Conservation (phyloP, 768 basidiomycete genomes). For the Tylopilus vinaceipallidus region DNA sequence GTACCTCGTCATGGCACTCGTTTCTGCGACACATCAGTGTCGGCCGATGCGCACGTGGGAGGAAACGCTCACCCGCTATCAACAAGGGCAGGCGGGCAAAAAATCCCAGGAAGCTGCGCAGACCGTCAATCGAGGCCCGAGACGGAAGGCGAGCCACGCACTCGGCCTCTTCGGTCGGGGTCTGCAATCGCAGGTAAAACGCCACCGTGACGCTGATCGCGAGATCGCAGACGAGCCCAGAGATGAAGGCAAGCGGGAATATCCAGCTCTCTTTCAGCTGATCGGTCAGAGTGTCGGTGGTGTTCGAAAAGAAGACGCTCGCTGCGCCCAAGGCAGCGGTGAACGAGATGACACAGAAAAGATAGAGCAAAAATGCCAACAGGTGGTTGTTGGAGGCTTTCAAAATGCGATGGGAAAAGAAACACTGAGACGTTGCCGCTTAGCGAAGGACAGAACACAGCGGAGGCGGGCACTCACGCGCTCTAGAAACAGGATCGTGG, state of each 20-base stretch:
- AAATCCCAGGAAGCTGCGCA: constrained; percentile 2
- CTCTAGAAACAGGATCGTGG: constrained; percentile 13
- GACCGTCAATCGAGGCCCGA: not conserved
- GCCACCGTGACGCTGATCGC: constrained; percentile 6
- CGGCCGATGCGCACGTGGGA: not conserved
- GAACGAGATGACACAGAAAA: constrained; percentile 19
- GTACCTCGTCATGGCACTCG: constrained; percentile 12
- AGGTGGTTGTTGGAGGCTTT: constrained; percentile 14
- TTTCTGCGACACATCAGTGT: constrained; percentile 17
- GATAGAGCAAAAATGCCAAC: constrained; percentile 11
- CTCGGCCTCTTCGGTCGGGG: not conserved
- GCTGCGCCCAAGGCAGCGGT: constrained; percentile 22
- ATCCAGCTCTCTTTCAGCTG: constrained; percentile 16
- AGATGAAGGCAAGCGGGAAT: constrained; percentile 18
- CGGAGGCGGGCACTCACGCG: constrained; percentile 10
- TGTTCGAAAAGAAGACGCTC: constrained; percentile 14
- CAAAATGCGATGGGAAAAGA: constrained; percentile 20
- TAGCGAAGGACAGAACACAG: not conserved
- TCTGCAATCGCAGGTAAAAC: constrained; percentile 10
- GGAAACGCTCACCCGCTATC: constrained; percentile 14
- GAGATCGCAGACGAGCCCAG: constrained; percentile 19
- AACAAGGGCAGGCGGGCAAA: constrained; percentile 1
- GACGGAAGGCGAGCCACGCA: not conserved
- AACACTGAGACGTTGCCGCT: constrained; percentile 11
- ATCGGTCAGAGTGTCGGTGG: not conserved